Evolutionary conservation across 108 stramenopile species (phyloP), one percentile per base, ranked within the genome.

Genomic region (Asterionellopsis glacialis): DNA sequence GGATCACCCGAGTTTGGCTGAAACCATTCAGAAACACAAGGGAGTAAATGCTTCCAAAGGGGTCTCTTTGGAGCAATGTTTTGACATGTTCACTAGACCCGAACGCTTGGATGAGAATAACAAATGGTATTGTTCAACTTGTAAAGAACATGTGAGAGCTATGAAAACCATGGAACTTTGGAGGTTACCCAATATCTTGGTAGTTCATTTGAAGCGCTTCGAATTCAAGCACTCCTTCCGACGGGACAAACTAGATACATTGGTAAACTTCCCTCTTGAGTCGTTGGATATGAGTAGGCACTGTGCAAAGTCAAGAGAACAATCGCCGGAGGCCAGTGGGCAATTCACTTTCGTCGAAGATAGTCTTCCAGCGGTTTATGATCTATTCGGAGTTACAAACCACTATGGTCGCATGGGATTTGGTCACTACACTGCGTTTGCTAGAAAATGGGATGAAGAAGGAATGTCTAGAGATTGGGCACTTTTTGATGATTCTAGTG

Each of bases 181-280:
- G 90, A 66, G 90, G 38, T 61, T 91, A 15, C 98, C 98, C 1
- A 96, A 97, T 49, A 81, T 99, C 18, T 68, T 99, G 13, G 90
- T 98, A 40, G 67, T 99, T 9, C 95, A 97, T 62, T 73, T 99
- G 63, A 99, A 99, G 78, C 83, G 98, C 14, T 99, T 99, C 67
- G 87, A 93, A 49, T 95, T 87, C 69, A 70, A 72, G 21, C 68
- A 94, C 53, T 82, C 67, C 11, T 45, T 85, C 12, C 76, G 85
- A 6, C 80, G 95, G 16, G 84, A 91, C 62, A 99, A 99, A 62
- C 69, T 97, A 19, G 88, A 90, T 12, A 89, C 91, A 0, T 71
- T 92, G 11, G 96, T 99, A 18, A 73, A 90, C 61, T 99, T 96
- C 57, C 95, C 96, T 14, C 47, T 95, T 9, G 75, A 79, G 55